Conservation (phyloP, 1,284 basidiomycete genomes). For the Vanrija humicola region DNA sequence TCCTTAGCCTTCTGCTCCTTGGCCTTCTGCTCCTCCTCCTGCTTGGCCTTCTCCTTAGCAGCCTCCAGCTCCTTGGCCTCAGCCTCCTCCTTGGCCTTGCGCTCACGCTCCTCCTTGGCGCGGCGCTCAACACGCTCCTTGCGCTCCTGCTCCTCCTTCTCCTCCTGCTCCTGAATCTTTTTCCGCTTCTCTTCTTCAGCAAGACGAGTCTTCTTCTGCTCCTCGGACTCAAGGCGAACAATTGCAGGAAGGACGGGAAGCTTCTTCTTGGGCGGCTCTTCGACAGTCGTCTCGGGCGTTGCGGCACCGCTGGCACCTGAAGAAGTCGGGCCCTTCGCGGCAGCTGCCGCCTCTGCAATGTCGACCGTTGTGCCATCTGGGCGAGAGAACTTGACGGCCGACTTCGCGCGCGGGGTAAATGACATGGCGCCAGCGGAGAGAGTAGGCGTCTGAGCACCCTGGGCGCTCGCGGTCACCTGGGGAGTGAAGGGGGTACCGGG, state of each 20-base stretch:
- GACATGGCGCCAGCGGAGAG: constrained; percentile 35
- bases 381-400: constrained; percentile 44
- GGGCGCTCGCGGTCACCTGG: constrained; percentile 12
- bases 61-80: constrained; percentile 56
- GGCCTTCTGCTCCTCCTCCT: constrained; percentile 51
- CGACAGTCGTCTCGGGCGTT: constrained; percentile 21
- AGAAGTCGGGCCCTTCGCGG: constrained; percentile 25
- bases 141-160: constrained; percentile 43
- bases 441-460: constrained; percentile 9
- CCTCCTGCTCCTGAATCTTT: constrained; percentile 41
- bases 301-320: constrained; percentile 21
- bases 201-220: constrained; percentile 48
- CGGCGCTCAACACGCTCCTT: constrained; percentile 38
- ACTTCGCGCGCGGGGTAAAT: constrained; percentile 38
- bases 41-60: constrained; percentile 55
- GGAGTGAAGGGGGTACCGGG: constrained; percentile 25
- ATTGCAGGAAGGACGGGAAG: constrained; percentile 35
- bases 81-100: constrained; percentile 42
- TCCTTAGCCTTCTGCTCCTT: constrained; percentile 50
- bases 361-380: constrained; percentile 45
- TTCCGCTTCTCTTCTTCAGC: constrained; percentile 44
- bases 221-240: constrained; percentile 54
- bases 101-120: constrained; percentile 25
- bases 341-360: constrained; percentile 35
- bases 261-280: constrained; percentile 32